A percentile compares a stretch with the other conserved stretches of the same genome.
Conservation (phyloP, 2,329 filamentous ascomycete genomes). For the Acarospora socialis region DNA sequence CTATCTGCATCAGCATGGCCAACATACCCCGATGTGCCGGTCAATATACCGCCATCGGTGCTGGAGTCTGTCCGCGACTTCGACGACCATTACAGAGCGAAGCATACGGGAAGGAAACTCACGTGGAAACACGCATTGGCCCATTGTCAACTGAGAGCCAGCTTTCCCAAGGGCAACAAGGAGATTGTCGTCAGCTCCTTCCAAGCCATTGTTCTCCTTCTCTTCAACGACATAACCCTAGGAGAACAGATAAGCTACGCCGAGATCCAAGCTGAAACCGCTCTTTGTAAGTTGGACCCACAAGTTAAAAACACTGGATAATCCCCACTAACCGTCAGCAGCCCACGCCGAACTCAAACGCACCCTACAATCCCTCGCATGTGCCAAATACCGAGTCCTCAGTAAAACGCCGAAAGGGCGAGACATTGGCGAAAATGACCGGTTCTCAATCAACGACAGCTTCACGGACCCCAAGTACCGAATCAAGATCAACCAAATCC, state of each 20-base stretch:
- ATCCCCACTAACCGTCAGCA: conserved; percentile 23
- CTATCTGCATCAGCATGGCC: conserved; percentile 91
- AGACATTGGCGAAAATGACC: conserved; percentile 65
- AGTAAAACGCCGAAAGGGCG: conserved; percentile 71
- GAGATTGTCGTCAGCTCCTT: conserved; percentile 84
- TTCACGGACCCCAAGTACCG: conserved; percentile 75
- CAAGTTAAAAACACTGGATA: neutral
- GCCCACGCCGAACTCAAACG: conserved; percentile 67
- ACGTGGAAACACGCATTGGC: conserved; percentile 90
- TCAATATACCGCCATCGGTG: conserved; percentile 64
- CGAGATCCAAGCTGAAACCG: conserved; percentile 61
- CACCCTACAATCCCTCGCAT: conserved; percentile 88
- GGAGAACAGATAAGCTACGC: conserved; percentile 57
- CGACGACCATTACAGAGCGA: conserved; percentile 71
- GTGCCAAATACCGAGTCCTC: conserved; percentile 73
- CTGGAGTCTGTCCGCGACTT: conserved; percentile 66
- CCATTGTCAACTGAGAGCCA: conserved; percentile 72
- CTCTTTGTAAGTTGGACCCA: conserved; percentile 42
- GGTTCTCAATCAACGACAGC: conserved; percentile 63
- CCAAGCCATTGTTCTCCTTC: conserved; percentile 76
- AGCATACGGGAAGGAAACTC: conserved; percentile 75
- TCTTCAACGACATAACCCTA: conserved; percentile 63
- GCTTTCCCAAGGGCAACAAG: conserved; percentile 66
- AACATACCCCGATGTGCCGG: conserved; percentile 61
- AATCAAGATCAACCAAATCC: conserved; percentile 98